Evolutionary conservation across 75 land plant species (phyloP).

Genomic region (Selaginella moellendorffii): DNA sequence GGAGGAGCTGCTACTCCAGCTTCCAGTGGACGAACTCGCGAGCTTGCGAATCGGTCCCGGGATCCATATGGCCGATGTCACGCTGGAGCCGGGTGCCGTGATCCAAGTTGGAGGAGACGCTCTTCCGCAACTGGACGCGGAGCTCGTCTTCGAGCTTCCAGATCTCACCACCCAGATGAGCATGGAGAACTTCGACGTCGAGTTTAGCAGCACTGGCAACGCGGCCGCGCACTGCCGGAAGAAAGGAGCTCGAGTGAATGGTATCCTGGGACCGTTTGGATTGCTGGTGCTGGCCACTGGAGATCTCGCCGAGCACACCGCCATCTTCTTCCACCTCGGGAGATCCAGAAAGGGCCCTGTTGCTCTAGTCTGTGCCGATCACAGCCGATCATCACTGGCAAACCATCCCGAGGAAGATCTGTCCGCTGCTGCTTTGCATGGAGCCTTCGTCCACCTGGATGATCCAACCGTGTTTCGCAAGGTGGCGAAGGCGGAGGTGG

Average conservation of each 20-base stretch:
- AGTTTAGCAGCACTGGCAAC: not conserved
- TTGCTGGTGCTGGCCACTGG: not conserved
- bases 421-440: constrained; percentile 8
- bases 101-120: constrained; percentile 14
- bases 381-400: not conserved
- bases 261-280: constrained; percentile 7
- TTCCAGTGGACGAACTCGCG: constrained; percentile 1
- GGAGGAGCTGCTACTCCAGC: not conserved
- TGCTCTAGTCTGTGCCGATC: not conserved
- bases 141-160: not conserved
- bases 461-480: no score
- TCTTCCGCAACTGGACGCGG: constrained; percentile 10
- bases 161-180: not conserved
- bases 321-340: not conserved
- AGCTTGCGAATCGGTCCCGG: not conserved
- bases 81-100: not conserved
- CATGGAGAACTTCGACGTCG: not conserved
- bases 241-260: not conserved
- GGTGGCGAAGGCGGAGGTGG: not conserved
- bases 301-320: not conserved
- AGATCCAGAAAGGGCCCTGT: not conserved
- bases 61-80: not conserved
- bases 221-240: not conserved
- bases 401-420: constrained; percentile 10
- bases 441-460: no score